phyloP scores from a whole-genome alignment of 2,329 filamentous ascomycete genomes.

The Beauveria brongniartii region DNA sequence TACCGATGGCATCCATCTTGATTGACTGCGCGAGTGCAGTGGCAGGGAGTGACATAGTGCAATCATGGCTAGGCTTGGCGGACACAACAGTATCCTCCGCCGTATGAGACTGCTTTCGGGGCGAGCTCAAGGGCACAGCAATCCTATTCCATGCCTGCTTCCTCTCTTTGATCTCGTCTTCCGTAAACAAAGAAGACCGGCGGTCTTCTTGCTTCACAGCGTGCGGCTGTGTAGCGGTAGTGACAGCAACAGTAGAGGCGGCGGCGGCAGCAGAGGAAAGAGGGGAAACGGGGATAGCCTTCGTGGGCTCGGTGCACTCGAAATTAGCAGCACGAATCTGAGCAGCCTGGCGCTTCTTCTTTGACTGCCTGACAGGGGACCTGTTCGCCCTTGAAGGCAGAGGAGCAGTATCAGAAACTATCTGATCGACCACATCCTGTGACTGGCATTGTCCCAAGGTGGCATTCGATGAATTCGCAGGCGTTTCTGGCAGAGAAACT shows the following conservation, averaged over 20 bases:
- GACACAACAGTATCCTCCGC: neutral
- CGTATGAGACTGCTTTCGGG: slow-evolving; percentile 6
- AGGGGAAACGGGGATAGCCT: neutral
- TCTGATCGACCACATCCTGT: neutral
- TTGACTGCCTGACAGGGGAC: neutral
- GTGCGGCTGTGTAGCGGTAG: neutral
- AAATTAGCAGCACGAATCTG: neutral
- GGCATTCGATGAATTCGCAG: neutral
- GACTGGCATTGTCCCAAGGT: neutral
- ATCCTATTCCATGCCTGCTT: slow-evolving; percentile 27
- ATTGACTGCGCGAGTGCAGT: neutral
- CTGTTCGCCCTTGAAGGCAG: neutral
- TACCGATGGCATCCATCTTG: neutral
- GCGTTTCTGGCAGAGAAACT: neutral
- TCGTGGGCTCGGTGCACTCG: neutral
- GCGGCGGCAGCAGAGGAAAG: neutral
- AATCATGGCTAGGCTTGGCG: neutral
- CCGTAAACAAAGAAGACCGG: slow-evolving; percentile 20
- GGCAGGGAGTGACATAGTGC: neutral
- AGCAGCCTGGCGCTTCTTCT: neutral
- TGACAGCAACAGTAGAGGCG: neutral
- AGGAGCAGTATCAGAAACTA: neutral
- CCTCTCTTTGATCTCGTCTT: slow-evolving; percentile 23
- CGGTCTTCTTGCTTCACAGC: neutral
- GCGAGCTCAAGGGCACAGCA: slow-evolving; percentile 24